Evolutionary conservation across 805 yeast genomes (phyloP).

Genomic region (Alloascoidea africana): DNA sequence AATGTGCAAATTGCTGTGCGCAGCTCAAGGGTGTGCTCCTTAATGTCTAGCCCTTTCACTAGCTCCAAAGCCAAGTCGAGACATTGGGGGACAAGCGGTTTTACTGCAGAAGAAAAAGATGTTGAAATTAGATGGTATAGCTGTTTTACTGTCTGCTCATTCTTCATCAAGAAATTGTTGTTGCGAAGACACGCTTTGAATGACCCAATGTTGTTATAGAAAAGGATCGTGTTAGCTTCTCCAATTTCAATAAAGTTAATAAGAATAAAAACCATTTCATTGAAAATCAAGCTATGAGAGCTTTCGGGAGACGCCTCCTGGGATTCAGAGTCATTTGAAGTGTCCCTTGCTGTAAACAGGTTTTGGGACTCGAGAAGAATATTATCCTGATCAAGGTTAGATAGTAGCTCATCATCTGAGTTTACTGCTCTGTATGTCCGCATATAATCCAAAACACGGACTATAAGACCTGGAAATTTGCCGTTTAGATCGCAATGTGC

Average conservation of each 20-base stretch:
- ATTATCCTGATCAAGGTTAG: no score
- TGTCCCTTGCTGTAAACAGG: neutral
- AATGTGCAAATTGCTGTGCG: conserved; percentile 1
- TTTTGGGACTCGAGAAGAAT: neutral
- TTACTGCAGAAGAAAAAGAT: neutral
- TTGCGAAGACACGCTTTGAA: neutral
- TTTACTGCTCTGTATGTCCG: neutral
- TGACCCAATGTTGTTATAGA: neutral
- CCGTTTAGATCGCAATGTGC: neutral
- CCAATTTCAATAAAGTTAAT: neutral
- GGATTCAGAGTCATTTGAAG: neutral
- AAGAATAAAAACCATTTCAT: neutral
- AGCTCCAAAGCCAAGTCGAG: neutral
- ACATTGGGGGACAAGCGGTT: neutral
- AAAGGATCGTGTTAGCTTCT: neutral
- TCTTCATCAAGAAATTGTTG: neutral
- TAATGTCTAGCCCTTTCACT: neutral
- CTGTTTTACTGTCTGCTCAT: neutral
- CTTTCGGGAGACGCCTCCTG: neutral
- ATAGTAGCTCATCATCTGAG: no score
- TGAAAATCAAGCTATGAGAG: neutral
- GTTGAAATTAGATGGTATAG: neutral
- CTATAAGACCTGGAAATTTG: neutral
- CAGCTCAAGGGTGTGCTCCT: neutral
- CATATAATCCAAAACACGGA: neutral